Evolutionary conservation across 2,329 filamentous ascomycete genomes (phyloP).

Genomic region (Stachybotrys elegans): DNA sequence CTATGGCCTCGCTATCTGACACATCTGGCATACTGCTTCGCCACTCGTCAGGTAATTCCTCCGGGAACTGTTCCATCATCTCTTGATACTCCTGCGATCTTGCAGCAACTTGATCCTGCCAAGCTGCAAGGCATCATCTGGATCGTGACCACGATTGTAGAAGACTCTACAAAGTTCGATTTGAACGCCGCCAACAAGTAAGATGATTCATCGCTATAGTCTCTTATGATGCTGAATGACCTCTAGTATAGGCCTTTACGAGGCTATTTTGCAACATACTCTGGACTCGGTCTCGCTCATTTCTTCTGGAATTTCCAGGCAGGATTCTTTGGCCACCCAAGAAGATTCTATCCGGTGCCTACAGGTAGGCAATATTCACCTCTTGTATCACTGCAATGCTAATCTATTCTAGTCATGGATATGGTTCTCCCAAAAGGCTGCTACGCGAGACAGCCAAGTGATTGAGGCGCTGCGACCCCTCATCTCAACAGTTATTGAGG

Average conservation of each 20-base stretch:
- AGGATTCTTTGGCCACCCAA: conserved; percentile 30
- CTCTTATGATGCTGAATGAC: conserved; percentile 19
- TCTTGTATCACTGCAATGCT: conserved; percentile 7
- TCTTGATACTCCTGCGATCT: conserved; percentile 36
- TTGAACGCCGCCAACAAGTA: conserved; percentile 53
- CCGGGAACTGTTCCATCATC: conserved; percentile 19
- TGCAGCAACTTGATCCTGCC: conserved; percentile 41
- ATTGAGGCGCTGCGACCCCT: conserved; percentile 55
- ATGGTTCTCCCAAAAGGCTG: conserved; percentile 63
- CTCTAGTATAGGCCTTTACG: conserved; percentile 30
- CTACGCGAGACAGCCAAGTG: conserved; percentile 51
- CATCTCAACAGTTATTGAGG: conserved; percentile 54
- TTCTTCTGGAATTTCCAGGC: conserved; percentile 27
- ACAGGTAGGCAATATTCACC: conserved; percentile 45
- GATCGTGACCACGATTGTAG: conserved; percentile 44
- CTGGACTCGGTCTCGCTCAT: conserved; percentile 36
- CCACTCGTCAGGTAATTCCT: conserved; percentile 16
- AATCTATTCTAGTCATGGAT: conserved; percentile 58
- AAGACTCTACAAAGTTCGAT: conserved; percentile 53
- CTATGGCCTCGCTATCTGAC: conserved; percentile 62
- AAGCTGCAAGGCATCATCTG: conserved; percentile 55
- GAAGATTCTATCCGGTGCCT: conserved; percentile 56
- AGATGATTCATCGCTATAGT: conserved; percentile 16
- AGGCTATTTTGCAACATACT: conserved; percentile 33
- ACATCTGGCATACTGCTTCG: conserved; percentile 55